Evolutionary conservation across 2,329 filamentous ascomycete genomes (phyloP).

Genomic region (Coleophoma crateriformis): DNA sequence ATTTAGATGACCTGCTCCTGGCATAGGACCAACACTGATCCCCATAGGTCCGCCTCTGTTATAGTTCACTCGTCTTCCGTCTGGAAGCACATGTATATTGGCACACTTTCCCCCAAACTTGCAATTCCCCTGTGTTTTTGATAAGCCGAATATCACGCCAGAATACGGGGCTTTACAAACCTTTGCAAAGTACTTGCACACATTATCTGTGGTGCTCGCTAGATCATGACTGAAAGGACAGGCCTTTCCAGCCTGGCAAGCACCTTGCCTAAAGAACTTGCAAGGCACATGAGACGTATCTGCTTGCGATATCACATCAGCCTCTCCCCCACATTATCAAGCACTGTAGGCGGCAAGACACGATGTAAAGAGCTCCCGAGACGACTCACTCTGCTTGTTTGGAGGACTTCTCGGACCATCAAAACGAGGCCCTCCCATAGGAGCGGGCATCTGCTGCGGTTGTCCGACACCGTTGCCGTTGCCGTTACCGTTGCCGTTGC

Average conservation of each 20-base stretch:
- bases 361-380: not conserved
- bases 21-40: conserved; percentile 38
- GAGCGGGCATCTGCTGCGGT: conserved; percentile 32
- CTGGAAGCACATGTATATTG: conserved; percentile 89
- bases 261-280: conserved; percentile 97
- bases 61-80: conserved; percentile 87
- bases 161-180: conserved; percentile 41
- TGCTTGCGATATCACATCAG: conserved; percentile 29
- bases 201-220: conserved; percentile 75
- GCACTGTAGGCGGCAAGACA: not conserved
- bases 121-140: conserved; percentile 76
- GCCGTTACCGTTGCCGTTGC: not conserved
- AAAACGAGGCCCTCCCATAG: conserved; percentile 37
- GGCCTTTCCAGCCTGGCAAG: conserved; percentile 91
- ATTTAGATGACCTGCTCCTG: conserved; percentile 47
- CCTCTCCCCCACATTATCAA: not conserved
- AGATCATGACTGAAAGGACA: conserved; percentile 96
- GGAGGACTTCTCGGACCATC: conserved; percentile 57
- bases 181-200: conserved; percentile 99
- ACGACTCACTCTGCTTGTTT: conserved; percentile 38
- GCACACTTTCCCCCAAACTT: conserved; percentile 98
- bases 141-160: conserved; percentile 9
- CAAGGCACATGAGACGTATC: conserved; percentile 96
- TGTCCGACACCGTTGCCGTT: conserved; percentile 4
- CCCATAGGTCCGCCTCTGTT: conserved; percentile 60